Percentiles rank a stretch among this genome's conserved stretches.
Evolutionary conservation across 176 grass and related monocot species (phyloP).

Genomic region (Musa troglodytarum): DNA sequence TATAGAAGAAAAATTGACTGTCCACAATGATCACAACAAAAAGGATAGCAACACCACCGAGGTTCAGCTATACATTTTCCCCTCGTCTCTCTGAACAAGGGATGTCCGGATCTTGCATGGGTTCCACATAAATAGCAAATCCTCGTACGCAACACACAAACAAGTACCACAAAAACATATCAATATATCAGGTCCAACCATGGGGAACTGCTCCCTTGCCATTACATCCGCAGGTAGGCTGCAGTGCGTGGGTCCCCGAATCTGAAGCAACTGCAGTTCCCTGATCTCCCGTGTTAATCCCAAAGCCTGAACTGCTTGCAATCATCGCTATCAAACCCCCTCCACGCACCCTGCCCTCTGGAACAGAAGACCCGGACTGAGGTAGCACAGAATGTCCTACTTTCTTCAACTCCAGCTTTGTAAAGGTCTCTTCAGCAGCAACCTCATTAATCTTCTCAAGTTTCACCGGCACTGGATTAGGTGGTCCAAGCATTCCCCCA

Average conservation of each 20-base stretch:
- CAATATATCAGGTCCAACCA: no score
- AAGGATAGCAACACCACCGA: no score
- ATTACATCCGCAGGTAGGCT: not conserved
- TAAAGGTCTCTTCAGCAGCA: not conserved
- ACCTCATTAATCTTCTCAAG: not conserved
- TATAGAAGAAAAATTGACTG: no score
- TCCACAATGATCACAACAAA: no score
- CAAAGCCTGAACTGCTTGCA: not conserved
- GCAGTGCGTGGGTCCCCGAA: not conserved
- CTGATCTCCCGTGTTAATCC: not conserved
- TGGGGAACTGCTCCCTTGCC: no score
- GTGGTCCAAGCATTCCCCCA: not conserved
- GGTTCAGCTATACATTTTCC: no score
- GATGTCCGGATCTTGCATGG: no score
- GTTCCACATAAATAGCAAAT: no score
- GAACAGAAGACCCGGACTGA: not conserved
- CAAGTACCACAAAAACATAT: no score
- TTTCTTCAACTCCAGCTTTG: not conserved
- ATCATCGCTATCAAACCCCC: not conserved
- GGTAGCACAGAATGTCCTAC: no score
- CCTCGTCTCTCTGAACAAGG: no score
- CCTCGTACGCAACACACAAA: no score
- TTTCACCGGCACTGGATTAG: not conserved
- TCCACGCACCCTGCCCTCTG: conserved; percentile 7
- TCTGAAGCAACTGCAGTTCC: not conserved